phyloP scores from a whole-genome alignment of 768 basidiomycete species.

The button mushroom (Agaricus bisporus) region DNA sequence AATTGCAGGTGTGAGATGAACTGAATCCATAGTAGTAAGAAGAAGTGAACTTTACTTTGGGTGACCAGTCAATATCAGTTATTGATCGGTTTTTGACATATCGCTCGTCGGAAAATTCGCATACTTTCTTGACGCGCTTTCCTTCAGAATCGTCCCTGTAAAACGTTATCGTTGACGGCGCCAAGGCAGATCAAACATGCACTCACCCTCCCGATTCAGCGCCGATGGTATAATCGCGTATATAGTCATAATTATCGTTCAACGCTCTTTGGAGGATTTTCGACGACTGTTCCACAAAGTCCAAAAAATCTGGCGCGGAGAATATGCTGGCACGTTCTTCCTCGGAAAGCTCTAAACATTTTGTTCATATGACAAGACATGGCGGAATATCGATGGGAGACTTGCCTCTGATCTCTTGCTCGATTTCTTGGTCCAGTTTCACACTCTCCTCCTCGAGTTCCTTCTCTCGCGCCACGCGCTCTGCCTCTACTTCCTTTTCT shows the following conservation, averaged over 20 bases:
- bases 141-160: conserved; percentile 86
- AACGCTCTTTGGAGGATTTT: conserved; percentile 94
- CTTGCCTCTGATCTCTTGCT: conserved; percentile 77
- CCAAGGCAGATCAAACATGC: neutral
- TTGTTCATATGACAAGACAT: neutral
- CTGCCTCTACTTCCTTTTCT: conserved; percentile 59
- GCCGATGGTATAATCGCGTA: conserved; percentile 91
- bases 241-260: conserved; percentile 95
- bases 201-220: conserved; percentile 77
- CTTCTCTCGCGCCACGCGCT: conserved; percentile 58
- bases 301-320: conserved; percentile 84
- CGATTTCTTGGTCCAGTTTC: conserved; percentile 80
- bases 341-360: conserved; percentile 66
- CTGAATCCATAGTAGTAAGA: neutral
- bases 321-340: conserved; percentile 81
- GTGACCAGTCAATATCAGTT: conserved; percentile 97
- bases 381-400: neutral
- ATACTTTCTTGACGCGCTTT: conserved; percentile 85
- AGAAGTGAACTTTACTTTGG: conserved; percentile 54
- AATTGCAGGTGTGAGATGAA: neutral
- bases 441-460: conserved; percentile 80
- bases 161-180: neutral
- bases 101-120: conserved; percentile 88
- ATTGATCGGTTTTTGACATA: conserved; percentile 92
- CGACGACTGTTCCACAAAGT: conserved; percentile 91